Percentiles rank a stretch among this genome's conserved stretches.
Evolutionary conservation across 169 alveolate species (phyloP).

Genomic region (Cytauxzoon felis): DNA sequence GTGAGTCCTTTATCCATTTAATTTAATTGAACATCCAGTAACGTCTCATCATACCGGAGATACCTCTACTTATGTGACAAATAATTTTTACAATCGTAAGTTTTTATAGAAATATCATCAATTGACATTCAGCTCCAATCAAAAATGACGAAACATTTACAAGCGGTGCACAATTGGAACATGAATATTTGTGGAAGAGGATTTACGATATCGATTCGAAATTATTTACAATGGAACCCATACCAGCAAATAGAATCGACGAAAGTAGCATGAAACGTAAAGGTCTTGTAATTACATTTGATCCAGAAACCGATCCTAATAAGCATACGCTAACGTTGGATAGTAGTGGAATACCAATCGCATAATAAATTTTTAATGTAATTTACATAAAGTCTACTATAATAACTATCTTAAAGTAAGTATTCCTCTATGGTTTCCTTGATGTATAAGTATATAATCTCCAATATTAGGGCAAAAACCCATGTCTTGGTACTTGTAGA

Average conservation of each 20-base stretch:
- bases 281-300: slow-evolving; percentile 60
- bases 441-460: too few species aligned
- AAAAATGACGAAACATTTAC: slow-evolving; percentile 11
- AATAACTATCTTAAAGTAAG: neutral
- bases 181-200: slow-evolving; percentile 58
- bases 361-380: neutral
- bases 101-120: neutral
- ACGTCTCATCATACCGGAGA: slow-evolving; percentile 47
- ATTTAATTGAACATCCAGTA: too few species aligned
- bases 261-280: slow-evolving; percentile 17
- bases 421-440: too few species aligned
- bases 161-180: slow-evolving; percentile 48
- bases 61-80: slow-evolving; percentile 62
- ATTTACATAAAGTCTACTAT: neutral
- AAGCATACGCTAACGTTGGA: neutral
- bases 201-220: slow-evolving; percentile 42
- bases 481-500: too few species aligned
- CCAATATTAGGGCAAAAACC: too few species aligned
- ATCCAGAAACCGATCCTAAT: slow-evolving; percentile 23
- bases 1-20: too few species aligned
- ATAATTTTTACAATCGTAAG: slow-evolving; percentile 60
- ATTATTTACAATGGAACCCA: slow-evolving; percentile 34
- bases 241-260: slow-evolving; percentile 7
- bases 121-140: slow-evolving; percentile 20
- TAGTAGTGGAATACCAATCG: neutral